These are phyloP conservation scores for Plantago lanceolata DNA, from an alignment of 305 asterid genomes.

Conservation along the genomic window DNA sequence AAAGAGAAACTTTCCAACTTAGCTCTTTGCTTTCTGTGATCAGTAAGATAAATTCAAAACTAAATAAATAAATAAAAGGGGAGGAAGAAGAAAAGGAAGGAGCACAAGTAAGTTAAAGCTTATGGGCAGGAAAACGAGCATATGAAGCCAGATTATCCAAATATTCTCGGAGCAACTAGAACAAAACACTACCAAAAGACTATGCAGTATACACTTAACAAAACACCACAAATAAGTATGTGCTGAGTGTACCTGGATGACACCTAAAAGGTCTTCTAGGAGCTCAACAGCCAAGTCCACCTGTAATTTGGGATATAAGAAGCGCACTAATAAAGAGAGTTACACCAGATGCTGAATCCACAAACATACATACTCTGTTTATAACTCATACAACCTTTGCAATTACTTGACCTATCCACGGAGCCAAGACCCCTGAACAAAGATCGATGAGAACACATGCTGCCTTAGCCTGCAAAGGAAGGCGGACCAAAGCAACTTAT, in stretches of 20 bases:
- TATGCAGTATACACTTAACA: conserved; percentile 3
- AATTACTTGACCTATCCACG: conserved; percentile 91
- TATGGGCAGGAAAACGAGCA: conserved; percentile 18
- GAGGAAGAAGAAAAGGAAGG: too few relatives aligned
- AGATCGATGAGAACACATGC: conserved; percentile 90
- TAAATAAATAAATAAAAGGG: too few relatives aligned
- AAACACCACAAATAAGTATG: conserved; percentile 19
- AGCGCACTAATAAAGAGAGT: conserved; percentile 19
- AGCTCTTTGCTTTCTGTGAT: background rate
- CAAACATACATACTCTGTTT: conserved; percentile 17
- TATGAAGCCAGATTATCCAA: conserved; percentile 13
- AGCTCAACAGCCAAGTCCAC: conserved; percentile 89
- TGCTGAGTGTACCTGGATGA: conserved; percentile 58
- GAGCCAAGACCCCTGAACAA: conserved; percentile 84
- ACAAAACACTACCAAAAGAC: conserved; percentile 10
- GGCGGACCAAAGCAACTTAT: conserved; percentile 21
- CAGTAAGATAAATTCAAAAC: conserved; percentile 2
- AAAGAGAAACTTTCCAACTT: background rate
- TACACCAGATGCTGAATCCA: conserved; percentile 22
- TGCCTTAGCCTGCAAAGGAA: conserved; percentile 71
- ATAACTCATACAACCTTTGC: conserved; percentile 60
- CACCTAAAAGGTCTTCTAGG: conserved; percentile 88
- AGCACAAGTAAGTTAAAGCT: background rate
- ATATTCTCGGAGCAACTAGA: conserved; percentile 21
- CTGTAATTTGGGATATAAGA: conserved; percentile 38